Evolutionary conservation across 2,329 filamentous ascomycete species (phyloP).

Genomic region (Colletotrichum salicis): DNA sequence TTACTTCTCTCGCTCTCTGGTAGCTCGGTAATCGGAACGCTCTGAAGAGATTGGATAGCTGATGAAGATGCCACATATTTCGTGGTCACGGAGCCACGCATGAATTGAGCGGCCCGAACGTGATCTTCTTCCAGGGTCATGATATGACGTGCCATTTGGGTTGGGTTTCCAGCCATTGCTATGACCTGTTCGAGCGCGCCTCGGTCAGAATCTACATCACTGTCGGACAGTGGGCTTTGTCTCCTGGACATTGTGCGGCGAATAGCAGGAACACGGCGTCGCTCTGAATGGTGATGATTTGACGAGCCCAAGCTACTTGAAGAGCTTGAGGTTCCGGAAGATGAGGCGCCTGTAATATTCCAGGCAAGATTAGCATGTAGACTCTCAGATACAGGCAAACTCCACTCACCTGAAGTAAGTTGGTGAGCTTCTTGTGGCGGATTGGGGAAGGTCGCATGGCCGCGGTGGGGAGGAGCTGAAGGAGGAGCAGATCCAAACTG

Average conservation of each 20-base stretch:
- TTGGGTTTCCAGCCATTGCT: neutral
- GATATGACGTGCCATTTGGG: neutral
- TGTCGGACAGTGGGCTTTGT: slow-evolving; percentile 23
- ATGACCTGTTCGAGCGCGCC: slow-evolving; percentile 34
- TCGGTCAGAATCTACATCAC: slow-evolving; percentile 12
- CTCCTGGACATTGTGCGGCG: slow-evolving; percentile 22
- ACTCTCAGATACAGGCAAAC: neutral
- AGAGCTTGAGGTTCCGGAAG: slow-evolving; percentile 2
- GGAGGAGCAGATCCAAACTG: slow-evolving; percentile 35
- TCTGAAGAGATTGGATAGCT: slow-evolving; percentile 58
- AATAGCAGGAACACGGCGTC: slow-evolving; percentile 6
- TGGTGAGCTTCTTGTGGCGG: slow-evolving; percentile 10
- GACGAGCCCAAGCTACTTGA: neutral
- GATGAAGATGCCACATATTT: slow-evolving; percentile 60
- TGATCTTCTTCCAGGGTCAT: slow-evolving; percentile 6
- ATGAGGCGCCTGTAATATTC: neutral
- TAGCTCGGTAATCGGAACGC: slow-evolving; percentile 57
- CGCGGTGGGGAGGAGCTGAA: slow-evolving; percentile 18
- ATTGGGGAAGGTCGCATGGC: neutral
- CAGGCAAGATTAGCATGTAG: neutral
- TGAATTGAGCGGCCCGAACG: slow-evolving; percentile 55
- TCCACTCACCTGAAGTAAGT: slow-evolving; percentile 10
- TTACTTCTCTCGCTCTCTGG: slow-evolving; percentile 60
- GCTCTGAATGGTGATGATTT: neutral
- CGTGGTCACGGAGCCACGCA: slow-evolving; percentile 55